Percentiles rank a stretch among this genome's conserved stretches.
Conservation (phyloP, 768 basidiomycete genomes). For the Tulasnella sp. region DNA sequence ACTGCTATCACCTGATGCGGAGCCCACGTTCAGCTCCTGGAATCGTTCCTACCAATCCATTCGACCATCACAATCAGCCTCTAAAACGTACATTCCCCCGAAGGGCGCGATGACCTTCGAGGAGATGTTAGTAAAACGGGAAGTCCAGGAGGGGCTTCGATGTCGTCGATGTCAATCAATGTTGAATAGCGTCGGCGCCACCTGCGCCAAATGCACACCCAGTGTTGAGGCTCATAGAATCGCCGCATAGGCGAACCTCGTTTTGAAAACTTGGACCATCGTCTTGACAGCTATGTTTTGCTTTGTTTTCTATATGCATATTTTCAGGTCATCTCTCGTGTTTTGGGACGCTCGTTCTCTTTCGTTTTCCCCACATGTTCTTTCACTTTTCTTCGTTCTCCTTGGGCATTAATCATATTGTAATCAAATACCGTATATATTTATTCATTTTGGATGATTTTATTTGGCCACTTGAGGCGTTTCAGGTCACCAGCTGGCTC, state of each 20-base stretch:
- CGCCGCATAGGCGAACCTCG: background rate
- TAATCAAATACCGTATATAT: background rate
- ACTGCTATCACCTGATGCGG: no score
- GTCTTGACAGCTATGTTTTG: background rate
- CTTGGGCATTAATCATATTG: background rate
- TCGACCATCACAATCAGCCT: no score
- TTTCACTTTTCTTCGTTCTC: slow-evolving; percentile 27
- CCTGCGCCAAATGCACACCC: background rate
- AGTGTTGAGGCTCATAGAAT: background rate
- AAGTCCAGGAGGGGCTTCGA: background rate
- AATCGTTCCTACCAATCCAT: no score
- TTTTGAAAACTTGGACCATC: background rate
- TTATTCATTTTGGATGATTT: background rate
- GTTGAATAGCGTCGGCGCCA: background rate
- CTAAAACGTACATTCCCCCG: background rate
- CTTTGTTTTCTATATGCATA: background rate
- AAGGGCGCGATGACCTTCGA: background rate
- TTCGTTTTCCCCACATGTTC: slow-evolving; percentile 23
- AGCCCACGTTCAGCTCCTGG: no score
- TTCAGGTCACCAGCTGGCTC: slow-evolving; percentile 26
- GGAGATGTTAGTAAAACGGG: background rate
- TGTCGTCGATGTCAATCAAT: background rate
- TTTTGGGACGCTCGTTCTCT: slow-evolving; percentile 24
- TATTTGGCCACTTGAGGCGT: slow-evolving; percentile 23
- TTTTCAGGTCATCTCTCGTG: slow-evolving; percentile 13